Conservation (phyloP, 2,329 filamentous ascomycete genomes). For the Ascocoryne sarcoides region DNA sequence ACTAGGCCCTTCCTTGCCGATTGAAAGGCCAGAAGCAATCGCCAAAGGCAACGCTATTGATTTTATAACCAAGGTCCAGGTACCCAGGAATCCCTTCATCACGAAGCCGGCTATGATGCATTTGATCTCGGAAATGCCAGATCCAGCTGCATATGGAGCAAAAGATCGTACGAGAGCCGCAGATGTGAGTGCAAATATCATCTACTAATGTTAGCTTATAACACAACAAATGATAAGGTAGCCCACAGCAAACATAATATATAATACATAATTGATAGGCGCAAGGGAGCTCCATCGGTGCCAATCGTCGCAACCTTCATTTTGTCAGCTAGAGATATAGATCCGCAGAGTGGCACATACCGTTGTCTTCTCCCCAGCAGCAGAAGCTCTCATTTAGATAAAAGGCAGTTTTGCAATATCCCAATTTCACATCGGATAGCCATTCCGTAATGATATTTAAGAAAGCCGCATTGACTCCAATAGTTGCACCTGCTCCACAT, state of each 20-base stretch:
- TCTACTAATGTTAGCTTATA: slow-evolving; percentile 34
- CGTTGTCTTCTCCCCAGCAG: slow-evolving; percentile 91
- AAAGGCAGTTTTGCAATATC: slow-evolving; percentile 91
- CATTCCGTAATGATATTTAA: slow-evolving; percentile 96
- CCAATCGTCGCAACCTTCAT: slow-evolving; percentile 73
- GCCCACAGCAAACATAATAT: slow-evolving; percentile 73
- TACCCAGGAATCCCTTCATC: slow-evolving; percentile 95
- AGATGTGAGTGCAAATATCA: slow-evolving; percentile 71
- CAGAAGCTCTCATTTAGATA: slow-evolving; percentile 97
- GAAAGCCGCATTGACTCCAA: slow-evolving; percentile 86
- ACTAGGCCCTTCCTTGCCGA: slow-evolving; percentile 94
- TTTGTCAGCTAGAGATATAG: neutral
- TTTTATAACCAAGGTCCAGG: slow-evolving; percentile 89
- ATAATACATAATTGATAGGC: slow-evolving; percentile 76
- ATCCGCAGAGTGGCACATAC: slow-evolving; percentile 31
- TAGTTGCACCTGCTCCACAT: slow-evolving; percentile 55
- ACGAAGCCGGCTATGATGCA: slow-evolving; percentile 98
- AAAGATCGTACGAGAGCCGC: slow-evolving; percentile 82
- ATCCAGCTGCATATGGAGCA: slow-evolving; percentile 92
- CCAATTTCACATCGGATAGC: slow-evolving; percentile 90
- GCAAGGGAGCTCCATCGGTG: slow-evolving; percentile 75
- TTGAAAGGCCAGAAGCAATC: slow-evolving; percentile 87
- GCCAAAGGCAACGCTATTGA: slow-evolving; percentile 66
- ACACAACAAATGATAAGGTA: slow-evolving; percentile 4
- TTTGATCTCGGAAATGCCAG: slow-evolving; percentile 97